Evolutionary conservation across 208 protist species (phyloP), one percentile per base, ranked within the genome.

Genomic region (Wallacemonas sp.): DNA sequence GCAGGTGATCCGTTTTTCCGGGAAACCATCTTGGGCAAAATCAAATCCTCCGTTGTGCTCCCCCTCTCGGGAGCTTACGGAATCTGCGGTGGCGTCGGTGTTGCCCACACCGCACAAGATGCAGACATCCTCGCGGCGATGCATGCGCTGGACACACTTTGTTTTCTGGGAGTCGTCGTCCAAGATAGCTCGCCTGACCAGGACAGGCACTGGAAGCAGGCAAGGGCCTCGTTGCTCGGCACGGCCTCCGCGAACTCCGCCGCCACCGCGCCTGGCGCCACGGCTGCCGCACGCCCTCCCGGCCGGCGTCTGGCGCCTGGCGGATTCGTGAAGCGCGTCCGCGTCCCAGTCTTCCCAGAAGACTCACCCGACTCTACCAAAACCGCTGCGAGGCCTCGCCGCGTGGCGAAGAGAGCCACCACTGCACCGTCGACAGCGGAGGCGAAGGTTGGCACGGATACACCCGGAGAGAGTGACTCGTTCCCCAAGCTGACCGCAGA

Each of bases 71-170:
- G 73, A 19, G 46, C 58, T n/a, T 90, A 75, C 55, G 91, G 91
- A 61, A 68, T 93, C n/a, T 81, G 87, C 17, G 91, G 91, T 30
- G 91, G 87, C 9, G 79, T 96, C 6, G 91, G 91, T 21, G 71
- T 96, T 36, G 85, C 82, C 13, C 38, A 61, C 48, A 85, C 58
- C 26, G 67, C 65, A 10, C 34, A 48, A 10, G 84, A 91, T 21
- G 87, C 91, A 12, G 54, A 80, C 45, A 65, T 71, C 4, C 71
- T 96, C 0, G 87, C 91, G 3, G 83, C 87, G 2, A 94, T 93
- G 85, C 91, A 96, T 66, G 87, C 91, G 0, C 70, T 96, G 15
- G 87, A 96, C 66, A 75, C 90, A 17, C 71, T 93, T 3, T 68
- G 73, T 38, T 19, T 55, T 27, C 76, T 96, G 53, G 83, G 79